Evolutionary conservation across 208 protist genomes (phyloP), one percentile per base, ranked within the genome.

Genomic region (Leptomonas seymouri): DNA sequence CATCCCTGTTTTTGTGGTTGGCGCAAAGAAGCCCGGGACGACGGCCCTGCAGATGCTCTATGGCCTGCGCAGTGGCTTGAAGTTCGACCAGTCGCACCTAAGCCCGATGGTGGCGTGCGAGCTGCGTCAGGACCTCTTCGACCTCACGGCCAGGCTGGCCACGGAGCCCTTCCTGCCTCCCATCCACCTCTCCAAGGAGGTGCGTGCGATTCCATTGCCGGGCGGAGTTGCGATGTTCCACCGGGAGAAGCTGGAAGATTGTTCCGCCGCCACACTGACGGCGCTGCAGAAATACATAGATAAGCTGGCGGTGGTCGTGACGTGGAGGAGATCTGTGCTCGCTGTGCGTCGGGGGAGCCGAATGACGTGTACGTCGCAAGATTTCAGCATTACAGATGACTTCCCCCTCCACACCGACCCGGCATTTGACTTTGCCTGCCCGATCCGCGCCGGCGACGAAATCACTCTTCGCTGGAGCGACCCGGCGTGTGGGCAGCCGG

Each of bases 81-180:
- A 34, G 48, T 2, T 57, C 0, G 61, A 67, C 15, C 49, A 55
- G 48, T 14, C n/a, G 34, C 30, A 48, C 8, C 21, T 48, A 1
- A 58, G n/a, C 28, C 25, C 36, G 21, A n/a, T 6, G 39, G 48
- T 62, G 21, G 61, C 53, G 30, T 50, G 15, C 16, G 71, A 72
- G 46, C 63, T 45, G n/a, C 67, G 73, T 28, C 45, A 55, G 49
- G 70, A 81, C 57, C 57, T 86, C 23, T 83, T 72, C 65, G 77
- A 86, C 44, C 65, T 81, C 42, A 76, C 74, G 31, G 71, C 78
- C 23, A 20, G 51, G 16, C 71, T 82, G 46, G 55, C 64, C 9
- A n/a, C 55, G 7, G 42, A 36, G 14, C 41, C 30, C 0, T 76
- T 82, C 56, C 55, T 79, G n/a, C 78, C 78, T 0, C 45, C 56